Base-by-base conservation (phyloP, 2,329 filamentous ascomycete species). In the Mycosphaerella sp. region DNA sequence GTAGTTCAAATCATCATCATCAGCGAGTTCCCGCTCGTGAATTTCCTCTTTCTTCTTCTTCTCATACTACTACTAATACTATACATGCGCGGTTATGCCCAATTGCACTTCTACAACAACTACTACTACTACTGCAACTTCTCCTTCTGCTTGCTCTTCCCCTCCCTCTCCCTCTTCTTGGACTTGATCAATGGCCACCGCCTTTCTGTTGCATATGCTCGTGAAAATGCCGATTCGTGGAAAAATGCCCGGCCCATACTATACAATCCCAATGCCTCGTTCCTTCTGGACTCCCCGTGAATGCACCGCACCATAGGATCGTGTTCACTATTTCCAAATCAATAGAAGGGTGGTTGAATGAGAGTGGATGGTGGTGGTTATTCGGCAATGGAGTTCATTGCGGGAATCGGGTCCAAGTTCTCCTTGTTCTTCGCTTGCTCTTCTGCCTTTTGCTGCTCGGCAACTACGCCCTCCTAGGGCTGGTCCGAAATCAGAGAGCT, bases 401-500 rank as follows among this genome's bases (percentile, higher is more conserved):
- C 31, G 36, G 26, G 42, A 26, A 21, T 42, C 3, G 32, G 12
- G 36, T 29, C 43, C 40, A 44, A 44, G 40, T 21, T 51, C 48
- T 38, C 31, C 40, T 51, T 51, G 12, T 44, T 14, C 43, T 44
- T 26, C 43, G 42, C 48, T 36, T 51, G 48, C 40, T 51, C n/a
- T 38, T 50, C 40, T n/a, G 17, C 48, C 36, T 21, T 43, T 31
- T 51, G 39, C 41, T 51, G 48, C 29, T 45, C 48, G 26, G 48
- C 48, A 36, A 51, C 43, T 29, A 51, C 48, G 53, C 49, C 53
- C 17, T 47, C 45, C 55, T 53, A 64, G 32, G 60, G 54, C 52
- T 62, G 40, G 14, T 51, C 60, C 17, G 61, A 58, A 34, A 45
- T 64, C 55, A 63, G 60, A 34, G 62, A 59, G 51, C 58, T 62